These are phyloP conservation scores for Mediolabrus comicus DNA, from an alignment of 108 stramenopile species.

Conservation along the genomic window DNA sequence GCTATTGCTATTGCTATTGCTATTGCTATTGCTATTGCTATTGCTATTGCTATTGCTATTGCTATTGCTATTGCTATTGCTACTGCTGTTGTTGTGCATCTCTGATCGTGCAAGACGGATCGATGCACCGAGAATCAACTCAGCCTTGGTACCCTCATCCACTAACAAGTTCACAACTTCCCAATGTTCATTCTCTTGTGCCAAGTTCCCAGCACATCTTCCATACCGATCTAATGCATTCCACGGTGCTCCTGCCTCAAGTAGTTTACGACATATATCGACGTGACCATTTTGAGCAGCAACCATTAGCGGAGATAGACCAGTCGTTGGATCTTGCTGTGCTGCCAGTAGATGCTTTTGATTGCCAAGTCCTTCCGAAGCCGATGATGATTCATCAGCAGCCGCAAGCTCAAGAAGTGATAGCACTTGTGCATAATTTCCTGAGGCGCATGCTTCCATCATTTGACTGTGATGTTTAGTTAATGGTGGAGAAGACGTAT, in stretches of 20 bases:
- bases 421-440: constrained; percentile 4
- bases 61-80: too few relatives aligned
- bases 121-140: constrained; percentile 78
- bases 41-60: too few relatives aligned
- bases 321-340: constrained; percentile 69
- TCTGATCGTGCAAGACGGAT: constrained; percentile 41
- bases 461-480: constrained; percentile 22
- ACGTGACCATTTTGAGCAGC: constrained; percentile 62
- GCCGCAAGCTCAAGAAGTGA: constrained; percentile 21
- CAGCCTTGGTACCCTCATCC: constrained; percentile 72
- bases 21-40: too few relatives aligned
- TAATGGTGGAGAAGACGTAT: not conserved
- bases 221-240: constrained; percentile 86
- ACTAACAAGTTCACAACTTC: constrained; percentile 81
- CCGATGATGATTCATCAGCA: not conserved
- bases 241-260: constrained; percentile 87
- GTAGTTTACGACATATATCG: constrained; percentile 44
- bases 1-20: too few relatives aligned
- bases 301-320: constrained; percentile 78
- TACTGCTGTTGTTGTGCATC: constrained; percentile 3
- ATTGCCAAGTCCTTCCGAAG: not conserved
- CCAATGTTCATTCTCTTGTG: constrained; percentile 75
- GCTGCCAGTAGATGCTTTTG: constrained; percentile 45
- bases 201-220: constrained; percentile 88
- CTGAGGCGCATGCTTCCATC: constrained; percentile 32